These are phyloP conservation scores for Globisporangium irregulare DNA, from an alignment of 352 stramenopile genomes.

Conservation along the genomic window DNA sequence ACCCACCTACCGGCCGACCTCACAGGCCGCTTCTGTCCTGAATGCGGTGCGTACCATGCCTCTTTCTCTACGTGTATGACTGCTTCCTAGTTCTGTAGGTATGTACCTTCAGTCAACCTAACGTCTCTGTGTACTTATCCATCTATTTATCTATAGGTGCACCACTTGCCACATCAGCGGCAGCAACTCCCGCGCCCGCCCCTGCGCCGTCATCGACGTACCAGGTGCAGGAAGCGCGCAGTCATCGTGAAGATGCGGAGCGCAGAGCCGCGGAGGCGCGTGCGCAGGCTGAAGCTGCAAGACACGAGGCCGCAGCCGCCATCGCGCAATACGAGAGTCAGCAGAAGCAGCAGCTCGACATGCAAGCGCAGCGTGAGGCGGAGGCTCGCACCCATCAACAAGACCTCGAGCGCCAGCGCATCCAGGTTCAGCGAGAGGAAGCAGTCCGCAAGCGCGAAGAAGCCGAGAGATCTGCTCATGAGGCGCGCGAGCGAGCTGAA, in stretches of 20 bases:
- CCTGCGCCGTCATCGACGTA: slow-evolving; percentile 10
- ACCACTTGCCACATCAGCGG: slow-evolving; percentile 5
- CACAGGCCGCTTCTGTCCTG: slow-evolving; percentile 63
- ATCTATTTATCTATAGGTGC: background rate
- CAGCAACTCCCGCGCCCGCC: background rate
- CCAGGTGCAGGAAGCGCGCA: slow-evolving; percentile 26
- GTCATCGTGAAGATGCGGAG: slow-evolving; percentile 51
- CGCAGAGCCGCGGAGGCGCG: slow-evolving; percentile 36
- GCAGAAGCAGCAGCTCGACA: slow-evolving; percentile 39
- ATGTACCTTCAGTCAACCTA: background rate
- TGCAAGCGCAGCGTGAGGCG: slow-evolving; percentile 31
- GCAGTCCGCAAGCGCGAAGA: slow-evolving; percentile 45
- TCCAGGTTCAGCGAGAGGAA: slow-evolving; percentile 50
- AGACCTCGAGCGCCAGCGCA: slow-evolving; percentile 42
- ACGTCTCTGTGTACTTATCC: background rate
- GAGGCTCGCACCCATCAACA: slow-evolving; percentile 19
- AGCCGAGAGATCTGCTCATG: slow-evolving; percentile 51
- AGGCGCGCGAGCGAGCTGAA: slow-evolving; percentile 66
- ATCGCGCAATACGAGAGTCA: slow-evolving; percentile 48
- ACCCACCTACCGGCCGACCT: slow-evolving; percentile 52
- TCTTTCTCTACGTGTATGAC: slow-evolving; percentile 1
- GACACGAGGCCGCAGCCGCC: slow-evolving; percentile 41
- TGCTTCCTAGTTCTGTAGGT: background rate
- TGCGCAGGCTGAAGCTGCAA: slow-evolving; percentile 34
- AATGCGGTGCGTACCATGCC: slow-evolving; percentile 52